Base-by-base conservation (phyloP, 2,329 filamentous ascomycete species). In the Zopfia rhizophila region DNA sequence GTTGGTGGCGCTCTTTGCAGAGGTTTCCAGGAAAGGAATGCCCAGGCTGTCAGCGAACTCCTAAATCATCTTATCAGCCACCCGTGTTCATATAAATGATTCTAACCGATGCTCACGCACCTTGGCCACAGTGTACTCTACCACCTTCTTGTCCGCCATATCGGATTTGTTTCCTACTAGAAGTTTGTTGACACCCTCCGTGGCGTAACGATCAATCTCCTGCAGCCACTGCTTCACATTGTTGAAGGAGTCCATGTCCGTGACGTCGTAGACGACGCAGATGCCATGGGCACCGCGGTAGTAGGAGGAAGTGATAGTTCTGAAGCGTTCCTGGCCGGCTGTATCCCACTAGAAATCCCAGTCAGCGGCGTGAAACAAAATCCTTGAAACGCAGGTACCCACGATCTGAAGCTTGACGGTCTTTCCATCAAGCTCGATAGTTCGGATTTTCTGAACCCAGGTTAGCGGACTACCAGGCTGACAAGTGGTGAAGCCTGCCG, bases 211-310 rank as follows among this genome's bases (percentile, higher is more conserved):
- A 81, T 99, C 94, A 67, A 99, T 99, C 81, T 99, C 94, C 78
- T 99, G 94, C 54, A 99, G 86, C 94, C 94, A 99, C 83, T 99
- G 94, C 89, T 99, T 97, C 69, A 99, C 94, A 81, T 97, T 99
- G 87, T 99, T 97, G 90, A 99, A 99, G 21, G 91, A 96, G 76
- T 97, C 94, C 93, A 97, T 97, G 76, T 99, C 94, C 63, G 94
- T 99, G 72, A 99, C 94, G 87, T 99, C 94, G 84, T 97, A 99
- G 74, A 99, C 94, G 64, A 99, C 93, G 79, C 94, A 99, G 79
- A 99, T 99, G 67, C 94, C 94, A 79, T 97, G 94, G 61, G 94
- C 94, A 69, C 94, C 94, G 72, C 94, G 91, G 83, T 99, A 99
- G 85, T 99, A 99, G 53, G 94, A 97, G 29, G 93, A 97, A 54